phyloP scores from a whole-genome alignment of 352 stramenopile species.

The Globisporangium canariense region DNA sequence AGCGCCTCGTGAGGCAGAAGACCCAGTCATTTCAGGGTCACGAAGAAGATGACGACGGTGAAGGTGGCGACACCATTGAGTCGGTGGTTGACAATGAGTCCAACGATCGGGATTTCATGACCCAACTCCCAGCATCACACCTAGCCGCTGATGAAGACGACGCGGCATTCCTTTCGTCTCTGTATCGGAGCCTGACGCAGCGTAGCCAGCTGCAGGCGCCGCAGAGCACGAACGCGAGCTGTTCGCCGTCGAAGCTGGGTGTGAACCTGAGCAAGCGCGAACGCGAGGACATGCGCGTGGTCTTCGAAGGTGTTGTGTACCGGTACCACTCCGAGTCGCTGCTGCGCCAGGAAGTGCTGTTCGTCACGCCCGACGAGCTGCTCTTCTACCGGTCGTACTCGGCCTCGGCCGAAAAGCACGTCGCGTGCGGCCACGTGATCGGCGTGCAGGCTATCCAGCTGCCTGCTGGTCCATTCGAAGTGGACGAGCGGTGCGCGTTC shows the following conservation, averaged over 20 bases:
- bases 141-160: constrained; percentile 15
- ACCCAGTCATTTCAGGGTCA: not conserved
- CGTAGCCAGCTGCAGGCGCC: constrained; percentile 47
- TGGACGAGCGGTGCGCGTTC: constrained; percentile 32
- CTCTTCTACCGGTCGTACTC: constrained; percentile 72
- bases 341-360: constrained; percentile 71
- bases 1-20: constrained; percentile 17
- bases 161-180: constrained; percentile 40
- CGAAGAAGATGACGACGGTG: not conserved
- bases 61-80: not conserved
- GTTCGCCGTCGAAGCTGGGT: constrained; percentile 52
- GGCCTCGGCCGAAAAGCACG: constrained; percentile 46
- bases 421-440: constrained; percentile 45
- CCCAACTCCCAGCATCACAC: not conserved
- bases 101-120: not conserved
- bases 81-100: not conserved
- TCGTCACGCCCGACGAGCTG: constrained; percentile 53
- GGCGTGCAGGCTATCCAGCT: constrained; percentile 36
- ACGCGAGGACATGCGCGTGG: constrained; percentile 46
- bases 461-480: constrained; percentile 16
- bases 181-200: constrained; percentile 60
- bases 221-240: constrained; percentile 30
- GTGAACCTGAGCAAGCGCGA: constrained; percentile 66
- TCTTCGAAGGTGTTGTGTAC: constrained; percentile 70
- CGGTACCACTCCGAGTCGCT: constrained; percentile 57